Conservation (phyloP, 805 yeast species). For the Candida ficus region DNA sequence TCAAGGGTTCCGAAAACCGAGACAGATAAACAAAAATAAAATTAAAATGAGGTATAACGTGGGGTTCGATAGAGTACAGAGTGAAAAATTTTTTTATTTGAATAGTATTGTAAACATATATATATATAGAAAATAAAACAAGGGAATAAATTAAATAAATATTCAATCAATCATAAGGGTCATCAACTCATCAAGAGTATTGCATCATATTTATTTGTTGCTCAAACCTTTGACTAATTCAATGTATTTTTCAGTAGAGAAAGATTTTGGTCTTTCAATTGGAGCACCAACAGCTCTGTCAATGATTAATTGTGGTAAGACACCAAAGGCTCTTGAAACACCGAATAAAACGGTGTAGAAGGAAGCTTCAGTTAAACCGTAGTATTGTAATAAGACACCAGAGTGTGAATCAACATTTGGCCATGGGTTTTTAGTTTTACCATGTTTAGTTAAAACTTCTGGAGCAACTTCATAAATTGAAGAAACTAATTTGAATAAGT, state of each 20-base stretch:
- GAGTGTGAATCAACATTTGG: slow-evolving; percentile 89
- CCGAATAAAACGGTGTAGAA: slow-evolving; percentile 86
- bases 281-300: slow-evolving; percentile 81
- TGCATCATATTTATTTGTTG: slow-evolving; percentile 20
- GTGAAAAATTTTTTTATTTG: too few relatives aligned
- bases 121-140: slow-evolving; percentile 1
- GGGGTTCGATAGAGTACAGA: too few relatives aligned
- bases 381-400: slow-evolving; percentile 80
- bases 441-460: slow-evolving; percentile 72
- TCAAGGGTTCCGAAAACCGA: too few relatives aligned
- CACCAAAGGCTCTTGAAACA: slow-evolving; percentile 85
- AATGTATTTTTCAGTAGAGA: slow-evolving; percentile 89
- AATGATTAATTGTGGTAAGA: slow-evolving; percentile 76
- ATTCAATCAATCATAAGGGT: slow-evolving; percentile 9
- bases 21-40: too few relatives aligned
- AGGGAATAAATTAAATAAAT: slow-evolving; percentile 7
- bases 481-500: slow-evolving; percentile 71
- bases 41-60: too few relatives aligned
- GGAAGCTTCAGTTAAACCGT: slow-evolving; percentile 75
- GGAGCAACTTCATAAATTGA: slow-evolving; percentile 81
- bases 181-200: slow-evolving; percentile 8
- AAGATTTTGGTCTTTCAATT: slow-evolving; percentile 87
- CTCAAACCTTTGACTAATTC: slow-evolving; percentile 58
- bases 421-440: slow-evolving; percentile 92
- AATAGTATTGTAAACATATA: neutral